phyloP scores from a whole-genome alignment of 768 basidiomycete genomes.

The Rubroboletus satanas region DNA sequence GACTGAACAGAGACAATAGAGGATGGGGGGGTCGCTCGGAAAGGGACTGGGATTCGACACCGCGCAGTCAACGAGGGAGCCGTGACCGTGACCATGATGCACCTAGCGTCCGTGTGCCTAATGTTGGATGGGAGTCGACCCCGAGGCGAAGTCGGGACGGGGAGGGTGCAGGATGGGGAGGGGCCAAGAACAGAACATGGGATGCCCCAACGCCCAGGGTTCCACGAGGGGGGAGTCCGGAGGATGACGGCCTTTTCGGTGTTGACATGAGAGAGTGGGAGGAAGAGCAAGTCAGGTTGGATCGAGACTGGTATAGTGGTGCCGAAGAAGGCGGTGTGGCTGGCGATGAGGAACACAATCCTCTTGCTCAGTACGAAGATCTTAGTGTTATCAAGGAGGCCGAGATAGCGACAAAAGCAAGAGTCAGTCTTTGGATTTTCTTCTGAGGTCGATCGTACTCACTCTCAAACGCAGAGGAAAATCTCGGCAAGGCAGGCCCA shows the following conservation, averaged over 20 bases:
- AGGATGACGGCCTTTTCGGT: conserved; percentile 59
- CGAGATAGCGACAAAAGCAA: conserved; percentile 73
- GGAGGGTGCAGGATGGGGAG: conserved; percentile 64
- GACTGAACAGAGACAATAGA: conserved; percentile 74
- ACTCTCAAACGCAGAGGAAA: conserved; percentile 53
- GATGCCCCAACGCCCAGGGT: conserved; percentile 81
- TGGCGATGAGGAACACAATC: conserved; percentile 90
- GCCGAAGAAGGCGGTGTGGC: conserved; percentile 85
- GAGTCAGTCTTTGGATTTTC: conserved; percentile 40
- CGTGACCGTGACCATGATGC: conserved; percentile 48
- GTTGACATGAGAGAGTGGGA: conserved; percentile 92
- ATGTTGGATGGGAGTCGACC: conserved; percentile 93
- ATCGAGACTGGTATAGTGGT: conserved; percentile 95
- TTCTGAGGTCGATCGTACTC: conserved; percentile 10
- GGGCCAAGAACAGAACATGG: conserved; percentile 56
- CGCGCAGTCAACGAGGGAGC: conserved; percentile 51
- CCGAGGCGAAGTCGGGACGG: conserved; percentile 56
- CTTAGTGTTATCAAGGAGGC: conserved; percentile 62
- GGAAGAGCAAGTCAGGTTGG: conserved; percentile 88
- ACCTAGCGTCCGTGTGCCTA: conserved; percentile 85
- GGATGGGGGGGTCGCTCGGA: conserved; percentile 40
- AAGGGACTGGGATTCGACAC: conserved; percentile 56
- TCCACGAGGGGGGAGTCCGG: conserved; percentile 63
- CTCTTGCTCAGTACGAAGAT: conserved; percentile 91
- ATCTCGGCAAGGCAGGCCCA: conserved; percentile 94